Base-by-base conservation (phyloP, 2,329 filamentous ascomycete species). In the Aspergillus novofumigatus region DNA sequence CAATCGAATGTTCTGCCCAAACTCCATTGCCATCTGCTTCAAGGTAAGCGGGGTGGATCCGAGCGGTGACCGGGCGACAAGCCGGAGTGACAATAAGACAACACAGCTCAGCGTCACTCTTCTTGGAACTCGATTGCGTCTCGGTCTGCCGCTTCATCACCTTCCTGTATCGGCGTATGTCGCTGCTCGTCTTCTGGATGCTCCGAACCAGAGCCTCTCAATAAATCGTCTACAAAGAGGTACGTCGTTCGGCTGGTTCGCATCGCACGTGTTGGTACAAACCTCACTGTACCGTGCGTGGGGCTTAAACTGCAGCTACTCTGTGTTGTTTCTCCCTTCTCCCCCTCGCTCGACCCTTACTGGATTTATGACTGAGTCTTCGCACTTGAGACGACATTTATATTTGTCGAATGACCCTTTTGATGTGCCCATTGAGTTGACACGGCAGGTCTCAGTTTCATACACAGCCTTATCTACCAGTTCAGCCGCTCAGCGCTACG, bases 1-100 rank as follows among this genome's bases (percentile, higher is more conserved):
- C 59, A 59, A 65, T 64, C 59, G 50, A 50, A 53, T 51, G 47
- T 51, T 41, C 4, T 44, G 32, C 20, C 26, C 10, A 42, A 10
- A 14, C 49, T 20, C 44, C 29, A 51, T 45, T 17, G 11, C 6
- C 45, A 10, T 49, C 21, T 48, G 10, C 35, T 54, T 45, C 47
- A 28, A 32, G 45, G 51, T 32, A 23, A 45, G 62, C 59, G 62
- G 63, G 63, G 65, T 57, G 55, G 57, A 59, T 56, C 44, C 55
- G 57, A 62, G 62, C 63, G 63, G 63, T 65, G 63, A 65, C 63
- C 58, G 58, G 58, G 59, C 60, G 59, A 65, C 62, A 56, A 50
- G 38, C 53, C 55, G 49, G 56, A 41, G 56, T 54, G 51, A 58
- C 62, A 61, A 66, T 63, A 64, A 64, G 44, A 47, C 44, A 47